Conservation (phyloP, 352 stramenopile species). For the Phytophthora sp. region DNA sequence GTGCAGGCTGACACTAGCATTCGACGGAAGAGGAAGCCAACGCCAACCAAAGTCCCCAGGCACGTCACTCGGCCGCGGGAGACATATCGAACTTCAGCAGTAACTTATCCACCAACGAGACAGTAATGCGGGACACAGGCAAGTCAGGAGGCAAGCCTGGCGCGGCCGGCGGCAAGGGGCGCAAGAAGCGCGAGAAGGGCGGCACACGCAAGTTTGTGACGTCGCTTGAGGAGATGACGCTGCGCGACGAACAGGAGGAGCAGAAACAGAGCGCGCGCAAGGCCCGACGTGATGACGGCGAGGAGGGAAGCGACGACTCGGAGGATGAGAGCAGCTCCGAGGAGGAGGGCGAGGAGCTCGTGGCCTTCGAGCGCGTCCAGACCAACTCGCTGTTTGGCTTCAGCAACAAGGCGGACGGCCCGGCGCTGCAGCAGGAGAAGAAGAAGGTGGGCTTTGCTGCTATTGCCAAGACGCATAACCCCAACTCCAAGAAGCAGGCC, state of each 20-base stretch:
- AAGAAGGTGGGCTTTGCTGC: conserved; percentile 77
- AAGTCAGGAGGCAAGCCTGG: conserved; percentile 53
- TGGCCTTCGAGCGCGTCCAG: conserved; percentile 80
- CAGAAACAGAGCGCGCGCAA: conserved; percentile 74
- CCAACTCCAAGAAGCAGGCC: conserved; percentile 67
- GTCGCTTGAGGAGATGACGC: conserved; percentile 83
- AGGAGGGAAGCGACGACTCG: conserved; percentile 47
- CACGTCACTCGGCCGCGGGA: too few relatives aligned
- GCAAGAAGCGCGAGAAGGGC: conserved; percentile 82
- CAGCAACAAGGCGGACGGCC: conserved; percentile 61
- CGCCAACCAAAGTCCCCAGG: conserved; percentile 31
- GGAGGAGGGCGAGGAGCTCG: conserved; percentile 56
- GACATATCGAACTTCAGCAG: too few relatives aligned
- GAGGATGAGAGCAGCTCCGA: conserved; percentile 66
- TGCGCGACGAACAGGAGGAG: conserved; percentile 77
- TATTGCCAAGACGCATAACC: conserved; percentile 85
- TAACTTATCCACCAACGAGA: conserved; percentile 5
- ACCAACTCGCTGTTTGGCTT: conserved; percentile 79
- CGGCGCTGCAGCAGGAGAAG: conserved; percentile 60
- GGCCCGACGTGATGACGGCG: conserved; percentile 63
- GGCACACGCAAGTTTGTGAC: conserved; percentile 80
- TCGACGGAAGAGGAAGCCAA: conserved; percentile 13
- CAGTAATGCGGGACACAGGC: conserved; percentile 55
- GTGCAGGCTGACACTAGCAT: conserved; percentile 18
- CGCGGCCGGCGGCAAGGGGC: conserved; percentile 56